Evolutionary conservation across 768 basidiomycete genomes (phyloP), one percentile per base, ranked within the genome.

Genomic region (Amyloporia xantha): DNA sequence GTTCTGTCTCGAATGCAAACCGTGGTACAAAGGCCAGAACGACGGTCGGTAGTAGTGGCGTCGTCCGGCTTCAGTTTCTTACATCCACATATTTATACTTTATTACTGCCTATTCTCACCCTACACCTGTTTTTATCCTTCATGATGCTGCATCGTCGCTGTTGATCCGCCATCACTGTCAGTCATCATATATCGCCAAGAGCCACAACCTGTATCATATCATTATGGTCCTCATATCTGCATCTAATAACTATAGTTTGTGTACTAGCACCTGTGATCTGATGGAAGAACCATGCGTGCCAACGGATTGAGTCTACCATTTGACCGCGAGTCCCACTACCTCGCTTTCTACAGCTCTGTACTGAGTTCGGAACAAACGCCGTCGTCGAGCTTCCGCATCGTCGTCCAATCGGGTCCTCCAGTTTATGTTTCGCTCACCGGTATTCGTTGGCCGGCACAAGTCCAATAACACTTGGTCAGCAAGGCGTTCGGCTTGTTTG

Each of bases 291-390:
- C n/a, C n/a, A n/a, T n/a, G n/a, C n/a, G n/a, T n/a, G n/a, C n/a
- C n/a, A n/a, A n/a, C n/a, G n/a, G n/a, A n/a, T n/a, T n/a, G 15
- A 37, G 12, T 2, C 39, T 51, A 48, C 37, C 37, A 48, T 10
- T 48, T 48, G 5, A 41, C 38, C 15, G 47, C 47, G 10, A 47
- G 25, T 24, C 35, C 46, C 15, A 47, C 46, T 3, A 90, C 81
- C 57, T 92, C 89, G 66, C 82, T 89, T 66, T 88, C 88, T 1
- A 96, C 91, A 23, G 87, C 87, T 50, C 80, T 76, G 62, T 92
- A 95, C 60, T 78, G 69, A 2, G 93, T 95, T 63, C 91, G 74
- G 59, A 95, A 79, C 26, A 79, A 62, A 44, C 64, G 62, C 60
- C 68, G 66, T 39, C 78, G 65, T 51, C 68, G 64, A 25, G 52